phyloP scores from a whole-genome alignment of 2,329 filamentous ascomycete species.

The Xylariaceae sp. region DNA sequence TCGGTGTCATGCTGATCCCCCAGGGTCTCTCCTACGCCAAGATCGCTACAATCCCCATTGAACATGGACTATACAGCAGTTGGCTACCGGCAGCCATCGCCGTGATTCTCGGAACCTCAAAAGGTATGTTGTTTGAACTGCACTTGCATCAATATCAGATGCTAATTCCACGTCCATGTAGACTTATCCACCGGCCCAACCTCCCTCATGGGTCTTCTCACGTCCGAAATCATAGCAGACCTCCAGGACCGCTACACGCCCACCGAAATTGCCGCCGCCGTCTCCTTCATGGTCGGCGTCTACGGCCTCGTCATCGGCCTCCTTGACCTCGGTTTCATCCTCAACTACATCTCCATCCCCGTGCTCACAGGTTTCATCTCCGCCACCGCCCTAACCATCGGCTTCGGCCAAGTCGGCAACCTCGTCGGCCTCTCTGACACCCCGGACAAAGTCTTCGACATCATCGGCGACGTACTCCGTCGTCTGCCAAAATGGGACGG shows the following conservation, averaged over 20 bases:
- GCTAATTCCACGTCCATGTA: slow-evolving; percentile 24
- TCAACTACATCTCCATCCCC: slow-evolving; percentile 61
- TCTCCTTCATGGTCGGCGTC: slow-evolving; percentile 59
- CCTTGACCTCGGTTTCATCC: slow-evolving; percentile 58
- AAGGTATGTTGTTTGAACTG: slow-evolving; percentile 37
- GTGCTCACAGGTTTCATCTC: slow-evolving; percentile 62
- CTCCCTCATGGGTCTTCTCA: slow-evolving; percentile 58
- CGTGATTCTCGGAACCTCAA: slow-evolving; percentile 57
- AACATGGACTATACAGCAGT: slow-evolving; percentile 55
- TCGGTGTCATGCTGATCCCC: slow-evolving; percentile 56
- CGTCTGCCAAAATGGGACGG: slow-evolving; percentile 53
- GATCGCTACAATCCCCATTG: slow-evolving; percentile 56
- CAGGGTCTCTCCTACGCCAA: slow-evolving; percentile 59
- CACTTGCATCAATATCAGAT: slow-evolving; percentile 20
- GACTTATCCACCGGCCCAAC: slow-evolving; percentile 60
- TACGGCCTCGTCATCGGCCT: slow-evolving; percentile 55
- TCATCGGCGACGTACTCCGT: slow-evolving; percentile 54
- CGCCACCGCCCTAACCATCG: slow-evolving; percentile 60
- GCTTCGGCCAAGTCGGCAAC: slow-evolving; percentile 58
- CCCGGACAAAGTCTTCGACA: slow-evolving; percentile 46
- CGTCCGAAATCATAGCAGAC: slow-evolving; percentile 53
- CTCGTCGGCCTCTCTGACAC: slow-evolving; percentile 53
- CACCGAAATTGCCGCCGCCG: slow-evolving; percentile 53
- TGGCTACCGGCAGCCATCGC: slow-evolving; percentile 55
- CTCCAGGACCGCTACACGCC: slow-evolving; percentile 48